Evolutionary conservation across 192 early-diverging fungal genomes (phyloP).

Genomic region (Coemansia sp.): DNA sequence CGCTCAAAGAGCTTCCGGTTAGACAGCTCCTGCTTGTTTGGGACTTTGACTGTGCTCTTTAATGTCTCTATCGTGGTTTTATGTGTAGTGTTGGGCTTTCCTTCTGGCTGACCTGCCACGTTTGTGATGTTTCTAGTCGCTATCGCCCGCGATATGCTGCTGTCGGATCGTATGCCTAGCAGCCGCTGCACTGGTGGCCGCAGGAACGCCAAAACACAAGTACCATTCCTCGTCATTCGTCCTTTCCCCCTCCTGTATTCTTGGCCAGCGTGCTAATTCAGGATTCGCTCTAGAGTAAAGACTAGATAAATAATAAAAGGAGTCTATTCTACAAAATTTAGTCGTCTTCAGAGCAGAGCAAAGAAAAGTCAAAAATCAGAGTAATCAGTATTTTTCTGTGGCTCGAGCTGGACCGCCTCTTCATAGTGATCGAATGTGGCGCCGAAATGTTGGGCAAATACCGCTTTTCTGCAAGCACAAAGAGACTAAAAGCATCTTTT

Average conservation of each 20-base stretch:
- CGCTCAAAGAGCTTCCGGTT: conserved; percentile 48
- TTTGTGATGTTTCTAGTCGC: not conserved
- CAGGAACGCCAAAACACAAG: not conserved
- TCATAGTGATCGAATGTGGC: not conserved
- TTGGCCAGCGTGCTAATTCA: too few species aligned
- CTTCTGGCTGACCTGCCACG: not conserved
- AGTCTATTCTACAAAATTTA: too few species aligned
- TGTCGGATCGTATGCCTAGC: not conserved
- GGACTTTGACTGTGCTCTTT: conserved; percentile 13
- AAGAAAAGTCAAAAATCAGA: not conserved
- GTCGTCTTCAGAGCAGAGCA: too few species aligned
- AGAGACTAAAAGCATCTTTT: not conserved
- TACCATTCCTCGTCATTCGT: not conserved
- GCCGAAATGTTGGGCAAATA: not conserved
- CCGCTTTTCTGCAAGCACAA: not conserved
- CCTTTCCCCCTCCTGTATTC: not conserved
- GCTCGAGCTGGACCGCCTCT: not conserved
- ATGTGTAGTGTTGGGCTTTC: conserved; percentile 10
- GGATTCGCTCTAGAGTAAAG: too few species aligned
- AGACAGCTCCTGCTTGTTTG: conserved; percentile 17
- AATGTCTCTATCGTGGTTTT: conserved; percentile 34
- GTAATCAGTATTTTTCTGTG: not conserved
- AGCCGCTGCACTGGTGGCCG: not conserved
- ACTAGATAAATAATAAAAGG: too few species aligned
- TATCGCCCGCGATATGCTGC: not conserved